Base-by-base conservation (phyloP, 2,329 filamentous ascomycete species). In the Penicillium sp. region DNA sequence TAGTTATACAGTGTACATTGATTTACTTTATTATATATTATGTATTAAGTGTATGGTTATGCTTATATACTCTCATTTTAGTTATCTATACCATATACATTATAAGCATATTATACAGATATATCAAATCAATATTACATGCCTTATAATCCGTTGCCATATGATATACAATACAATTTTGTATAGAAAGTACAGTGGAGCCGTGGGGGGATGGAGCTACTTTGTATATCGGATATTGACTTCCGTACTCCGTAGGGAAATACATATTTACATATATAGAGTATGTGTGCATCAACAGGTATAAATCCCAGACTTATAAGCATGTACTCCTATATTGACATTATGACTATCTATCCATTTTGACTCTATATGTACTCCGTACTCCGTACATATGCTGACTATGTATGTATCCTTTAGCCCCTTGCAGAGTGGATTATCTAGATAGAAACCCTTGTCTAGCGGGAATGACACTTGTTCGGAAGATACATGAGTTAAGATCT, bases 341-440 rank as follows among this genome's bases (percentile, higher is more conserved):
- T 16, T 15, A 34, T 34, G 33, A 2, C 9, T 31, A 31, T 7
- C 27, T 19, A 31, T 10, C 11, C 3, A 7, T 10, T 23, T 19
- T 25, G 15, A 27, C 43, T 40, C 34, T n/a, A 36, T 19, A 10
- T 36, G 4, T 38, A 36, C 34, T 36, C 34, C 16, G 34, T 33
- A 31, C 29, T 31, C 29, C 27, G 27, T 29, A 29, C 27, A 29
- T 34, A 34, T n/a, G 15, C n/a, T 8, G 15, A 16, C 15, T 31
- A 34, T 15, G 5, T 38, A 38, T 21, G 4, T 10, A 39, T 19
- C 13, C 19, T 48, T 40, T 27, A 36, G 21, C 52, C 52, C 52
- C 53, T 52, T 55, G 27, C 53, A 51, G 47, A 45, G 53, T 51
- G 53, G 46, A 51, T 45, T 44, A 19, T n/a, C 19, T 13, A 13